Conservation (phyloP, 2,329 filamentous ascomycete species). For the Fusarium multiceps region DNA sequence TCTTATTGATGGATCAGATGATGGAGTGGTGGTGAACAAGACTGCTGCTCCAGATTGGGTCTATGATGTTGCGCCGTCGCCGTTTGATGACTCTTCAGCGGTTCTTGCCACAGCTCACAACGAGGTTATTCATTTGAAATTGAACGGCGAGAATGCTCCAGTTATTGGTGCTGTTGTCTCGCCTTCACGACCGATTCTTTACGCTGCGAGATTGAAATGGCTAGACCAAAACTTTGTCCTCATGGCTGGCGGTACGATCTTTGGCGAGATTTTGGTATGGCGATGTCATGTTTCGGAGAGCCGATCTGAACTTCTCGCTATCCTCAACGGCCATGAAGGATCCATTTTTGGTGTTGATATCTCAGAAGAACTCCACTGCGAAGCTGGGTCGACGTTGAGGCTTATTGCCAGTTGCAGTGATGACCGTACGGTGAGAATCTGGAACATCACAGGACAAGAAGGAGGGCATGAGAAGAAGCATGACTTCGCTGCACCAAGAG, state of each 20-base stretch:
- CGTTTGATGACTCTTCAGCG: conserved; percentile 56
- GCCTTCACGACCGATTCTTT: conserved; percentile 85
- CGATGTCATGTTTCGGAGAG: conserved; percentile 64
- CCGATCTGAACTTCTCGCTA: conserved; percentile 58
- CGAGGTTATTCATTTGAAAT: conserved; percentile 69
- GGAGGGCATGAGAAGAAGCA: conserved; percentile 5
- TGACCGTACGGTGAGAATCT: conserved; percentile 88
- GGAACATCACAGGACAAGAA: conserved; percentile 76
- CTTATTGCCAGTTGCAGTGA: conserved; percentile 95
- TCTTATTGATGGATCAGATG: conserved; percentile 46
- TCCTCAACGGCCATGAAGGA: conserved; percentile 81
- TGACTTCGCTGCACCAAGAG: conserved; percentile 55
- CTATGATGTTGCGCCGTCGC: conserved; percentile 71
- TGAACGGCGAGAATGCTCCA: conserved; percentile 48
- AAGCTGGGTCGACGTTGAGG: conserved; percentile 58
- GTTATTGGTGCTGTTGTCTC: conserved; percentile 65
- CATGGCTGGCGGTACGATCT: conserved; percentile 89
- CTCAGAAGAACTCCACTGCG: conserved; percentile 62
- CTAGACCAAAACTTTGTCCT: conserved; percentile 69
- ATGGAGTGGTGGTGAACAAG: conserved; percentile 48
- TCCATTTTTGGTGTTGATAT: conserved; percentile 93
- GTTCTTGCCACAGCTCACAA: conserved; percentile 89
- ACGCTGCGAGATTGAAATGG: conserved; percentile 81
- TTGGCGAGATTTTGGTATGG: conserved; percentile 95
- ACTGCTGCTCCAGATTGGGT: conserved; percentile 78